These are phyloP conservation scores for Chrysoporthe deuterocubensis DNA, from an alignment of 2,329 filamentous ascomycete genomes.

Conservation along the genomic window DNA sequence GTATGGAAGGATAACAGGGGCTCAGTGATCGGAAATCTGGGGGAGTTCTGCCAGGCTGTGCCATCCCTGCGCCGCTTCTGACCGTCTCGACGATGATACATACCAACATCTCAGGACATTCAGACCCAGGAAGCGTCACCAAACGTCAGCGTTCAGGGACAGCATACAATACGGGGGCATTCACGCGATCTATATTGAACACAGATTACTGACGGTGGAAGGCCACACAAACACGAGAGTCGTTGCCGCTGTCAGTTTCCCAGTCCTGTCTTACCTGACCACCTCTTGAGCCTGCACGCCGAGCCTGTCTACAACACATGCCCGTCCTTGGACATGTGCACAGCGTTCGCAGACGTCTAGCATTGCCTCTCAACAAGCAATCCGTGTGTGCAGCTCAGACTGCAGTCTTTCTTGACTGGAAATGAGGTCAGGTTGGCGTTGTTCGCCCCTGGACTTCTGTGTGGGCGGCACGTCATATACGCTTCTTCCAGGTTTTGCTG, in stretches of 20 bases:
- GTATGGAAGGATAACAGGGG: not conserved
- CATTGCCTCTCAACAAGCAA: not conserved
- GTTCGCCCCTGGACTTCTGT: conserved; percentile 4
- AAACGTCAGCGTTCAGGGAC: not conserved
- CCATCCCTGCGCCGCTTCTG: not conserved
- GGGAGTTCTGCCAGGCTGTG: conserved; percentile 2
- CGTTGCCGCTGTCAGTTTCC: no score
- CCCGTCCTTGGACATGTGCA: not conserved
- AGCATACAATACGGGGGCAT: not conserved
- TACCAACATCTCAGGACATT: not conserved
- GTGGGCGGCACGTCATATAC: conserved; percentile 17
- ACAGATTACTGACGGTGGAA: not conserved
- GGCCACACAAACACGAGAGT: not conserved
- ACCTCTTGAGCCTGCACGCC: not conserved
- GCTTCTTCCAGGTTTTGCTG: conserved; percentile 25
- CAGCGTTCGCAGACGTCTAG: not conserved
- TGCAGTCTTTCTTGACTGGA: not conserved
- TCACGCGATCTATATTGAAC: no score
- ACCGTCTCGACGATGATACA: not conserved
- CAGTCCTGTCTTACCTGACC: not conserved
- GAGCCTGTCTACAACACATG: not conserved
- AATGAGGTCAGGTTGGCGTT: not conserved
- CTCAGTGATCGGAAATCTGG: not conserved
- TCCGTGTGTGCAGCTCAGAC: not conserved
- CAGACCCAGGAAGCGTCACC: no score